Evolutionary conservation across 345 rosid genomes (phyloP), one percentile per base, ranked within the genome.

Genomic region (Heritiera fomes): DNA sequence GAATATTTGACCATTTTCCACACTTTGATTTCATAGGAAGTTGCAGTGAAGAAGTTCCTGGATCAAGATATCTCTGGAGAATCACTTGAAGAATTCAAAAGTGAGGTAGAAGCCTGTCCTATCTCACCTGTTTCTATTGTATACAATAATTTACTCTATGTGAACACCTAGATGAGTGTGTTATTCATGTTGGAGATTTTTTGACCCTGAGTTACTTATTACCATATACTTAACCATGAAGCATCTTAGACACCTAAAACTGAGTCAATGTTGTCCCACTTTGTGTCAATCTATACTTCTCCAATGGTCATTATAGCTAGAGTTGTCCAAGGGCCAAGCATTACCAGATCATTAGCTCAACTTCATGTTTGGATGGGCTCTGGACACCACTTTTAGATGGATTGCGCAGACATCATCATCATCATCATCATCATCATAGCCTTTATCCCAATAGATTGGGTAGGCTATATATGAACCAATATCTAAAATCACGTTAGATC

Each of bases 1-100:
- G 38, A 45, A 56, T 53, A 34, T 77, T 58, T 70, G 41, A 78
- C 63, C 65, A 65, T 67, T 34, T 77, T 79, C 75, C 75, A 61
- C 78, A 41, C 77, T 50, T 80, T 55, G 43, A 67, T 81, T 77
- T 84, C 76, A 75, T 80, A 94, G 98, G 97, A 92, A 86, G 97
- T 94, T 85, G 98, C 98, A 43, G 97, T 95, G 84, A 95, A 95
- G 90, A 91, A 86, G 85, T 95, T 95, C 85, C 86, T 95, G 71
- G 95, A 93, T 84, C 98, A 95, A 86, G 95, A 84, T 78, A 84
- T 93, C 80, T 84, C 85, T 52, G 92, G 94, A 75, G 95, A 95
- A 85, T 86, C 90, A 67, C 91, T 95, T 75, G 91, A 86, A 87
- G 97, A 95, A 84, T 93, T 93, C 85, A 91, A 79, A 85, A 93